phyloP scores from a whole-genome alignment of 2,329 filamentous ascomycete genomes.

The Beauveria varroae region DNA sequence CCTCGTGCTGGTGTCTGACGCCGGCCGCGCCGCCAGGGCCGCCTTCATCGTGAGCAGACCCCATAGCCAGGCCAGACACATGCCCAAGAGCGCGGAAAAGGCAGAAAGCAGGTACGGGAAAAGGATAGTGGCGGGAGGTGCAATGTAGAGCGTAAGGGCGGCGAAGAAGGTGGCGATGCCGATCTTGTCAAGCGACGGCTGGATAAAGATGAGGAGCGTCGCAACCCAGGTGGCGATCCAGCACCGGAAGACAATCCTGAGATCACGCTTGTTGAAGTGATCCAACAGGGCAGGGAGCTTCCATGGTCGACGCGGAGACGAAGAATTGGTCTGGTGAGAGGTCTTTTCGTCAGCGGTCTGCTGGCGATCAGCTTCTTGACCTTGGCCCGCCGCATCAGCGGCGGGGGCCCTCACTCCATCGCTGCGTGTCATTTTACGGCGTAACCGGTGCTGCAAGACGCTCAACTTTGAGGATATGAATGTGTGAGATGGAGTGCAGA shows the following conservation, averaged over 20 bases:
- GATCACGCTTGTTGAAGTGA: slow-evolving; percentile 38
- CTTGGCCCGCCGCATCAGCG: no score
- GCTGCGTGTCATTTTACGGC: no score
- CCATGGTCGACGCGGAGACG: not conserved
- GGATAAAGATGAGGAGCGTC: slow-evolving; percentile 37
- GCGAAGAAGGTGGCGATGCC: slow-evolving; percentile 39
- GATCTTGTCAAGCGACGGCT: slow-evolving; percentile 30
- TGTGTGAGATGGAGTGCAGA: no score
- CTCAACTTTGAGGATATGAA: no score
- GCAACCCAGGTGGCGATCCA: slow-evolving; percentile 38
- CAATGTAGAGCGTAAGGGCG: slow-evolving; percentile 33
- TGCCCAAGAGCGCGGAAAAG: slow-evolving; percentile 35
- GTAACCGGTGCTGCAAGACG: no score
- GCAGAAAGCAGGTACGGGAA: slow-evolving; percentile 36
- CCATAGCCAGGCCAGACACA: slow-evolving; percentile 42
- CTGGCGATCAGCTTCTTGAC: no score
- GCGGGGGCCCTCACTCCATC: no score
- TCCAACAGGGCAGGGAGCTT: slow-evolving; percentile 25
- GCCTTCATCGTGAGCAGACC: slow-evolving; percentile 41
- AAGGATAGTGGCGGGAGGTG: slow-evolving; percentile 37
- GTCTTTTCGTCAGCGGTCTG: no score
- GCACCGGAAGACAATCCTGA: slow-evolving; percentile 40
- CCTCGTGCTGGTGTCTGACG: slow-evolving; percentile 26
- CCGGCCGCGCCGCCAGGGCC: slow-evolving; percentile 34
- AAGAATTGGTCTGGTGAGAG: not conserved